Evolutionary conservation across 2,329 filamentous ascomycete genomes (phyloP).

Genomic region (Neonectria punicea): DNA sequence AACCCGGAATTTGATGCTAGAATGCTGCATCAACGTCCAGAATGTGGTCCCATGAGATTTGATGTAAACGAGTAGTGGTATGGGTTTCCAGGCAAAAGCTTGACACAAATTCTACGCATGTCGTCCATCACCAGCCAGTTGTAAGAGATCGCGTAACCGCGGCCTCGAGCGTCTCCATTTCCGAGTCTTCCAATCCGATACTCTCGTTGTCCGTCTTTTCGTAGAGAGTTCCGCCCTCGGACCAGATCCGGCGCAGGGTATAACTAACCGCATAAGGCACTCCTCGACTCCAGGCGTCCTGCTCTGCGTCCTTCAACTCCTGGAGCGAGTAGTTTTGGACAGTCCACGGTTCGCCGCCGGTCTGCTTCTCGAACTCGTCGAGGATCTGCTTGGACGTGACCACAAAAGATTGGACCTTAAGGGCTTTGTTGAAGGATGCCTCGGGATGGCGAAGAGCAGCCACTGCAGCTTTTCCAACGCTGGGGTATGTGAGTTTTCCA

Average conservation of each 20-base stretch:
- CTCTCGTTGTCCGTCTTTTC: slow-evolving; percentile 72
- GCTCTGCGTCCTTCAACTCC: slow-evolving; percentile 66
- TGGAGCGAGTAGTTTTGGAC: slow-evolving; percentile 54
- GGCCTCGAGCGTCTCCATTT: slow-evolving; percentile 61
- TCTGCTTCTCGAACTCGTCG: slow-evolving; percentile 75
- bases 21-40: no score
- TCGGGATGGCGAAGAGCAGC: slow-evolving; percentile 68
- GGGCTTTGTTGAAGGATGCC: slow-evolving; percentile 62
- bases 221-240: slow-evolving; percentile 77
- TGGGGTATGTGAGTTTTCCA: slow-evolving; percentile 41
- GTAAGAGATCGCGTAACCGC: slow-evolving; percentile 34
- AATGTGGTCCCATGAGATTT: no score
- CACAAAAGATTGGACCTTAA: slow-evolving; percentile 79
- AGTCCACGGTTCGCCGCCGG: slow-evolving; percentile 60
- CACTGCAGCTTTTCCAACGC: slow-evolving; percentile 74
- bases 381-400: slow-evolving; percentile 71
- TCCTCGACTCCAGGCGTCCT: slow-evolving; percentile 65
- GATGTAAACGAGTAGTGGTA: no score
- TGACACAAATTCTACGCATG: no score
- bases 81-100: no score
- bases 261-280: slow-evolving; percentile 62
- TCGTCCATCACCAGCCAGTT: slow-evolving; percentile 27
- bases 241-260: slow-evolving; percentile 78
- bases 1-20: no score
- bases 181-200: slow-evolving; percentile 60